Evolutionary conservation across 2,329 filamentous ascomycete species (phyloP), one percentile per base, ranked within the genome.

Genomic region (Tricladium varicosporioides): DNA sequence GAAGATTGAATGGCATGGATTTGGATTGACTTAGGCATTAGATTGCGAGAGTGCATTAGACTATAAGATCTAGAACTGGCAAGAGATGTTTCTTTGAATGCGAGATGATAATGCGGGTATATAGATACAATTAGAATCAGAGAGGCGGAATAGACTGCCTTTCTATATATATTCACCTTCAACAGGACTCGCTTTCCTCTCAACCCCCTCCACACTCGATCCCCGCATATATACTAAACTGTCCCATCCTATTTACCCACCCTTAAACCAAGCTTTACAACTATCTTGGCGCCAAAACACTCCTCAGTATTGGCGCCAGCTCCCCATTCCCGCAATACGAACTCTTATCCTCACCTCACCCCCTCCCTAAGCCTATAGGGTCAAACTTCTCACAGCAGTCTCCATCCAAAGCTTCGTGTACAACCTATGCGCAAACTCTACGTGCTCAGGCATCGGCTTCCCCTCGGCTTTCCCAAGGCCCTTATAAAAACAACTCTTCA

Each of bases 401-500:
- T 83, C 81, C 76, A 82, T 78, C 73, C 73, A 76, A 44, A 84
- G 62, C 70, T 83, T 83, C 15, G 79, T 77, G 65, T 84, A 84
- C 70, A 80, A 73, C 63, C 76, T 71, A 69, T 84, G 81, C 63
- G 77, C 61, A 74, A 78, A 82, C 51, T 75, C 73, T 14, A 80
- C 73, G 62, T 74, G 69, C 1, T 68, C 56, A 10, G 75, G 74
- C 76, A 83, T 79, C 0, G 79, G 78, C 4, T 54, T 59, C 16
- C 64, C 61, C 1, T 65, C 70, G 0, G 71, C 71, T 66, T 74
- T 78, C 2, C 77, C 77, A 47, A 76, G 59, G 0, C 80, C 80
- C 63, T 81, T 76, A 68, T 76, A 88, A 78, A 79, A 89, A 65
- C 75, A 77, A 73, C 67, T 86, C 78, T 87, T 89, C 54, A 90